Base-by-base conservation (phyloP, 306 rosid genomes). In the Luffa aegyptiaca region DNA sequence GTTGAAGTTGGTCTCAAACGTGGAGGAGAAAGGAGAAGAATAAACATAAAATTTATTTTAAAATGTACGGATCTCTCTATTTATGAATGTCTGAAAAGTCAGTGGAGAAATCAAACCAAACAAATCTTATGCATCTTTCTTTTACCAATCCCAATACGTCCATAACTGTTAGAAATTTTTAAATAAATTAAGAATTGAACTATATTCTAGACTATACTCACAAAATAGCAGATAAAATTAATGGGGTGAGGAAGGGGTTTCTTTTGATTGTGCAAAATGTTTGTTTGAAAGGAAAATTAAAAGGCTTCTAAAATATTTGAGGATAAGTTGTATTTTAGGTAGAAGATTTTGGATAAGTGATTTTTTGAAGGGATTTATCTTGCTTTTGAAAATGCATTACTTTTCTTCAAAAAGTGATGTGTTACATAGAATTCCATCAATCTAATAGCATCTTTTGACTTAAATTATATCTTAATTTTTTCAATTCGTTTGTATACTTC, bases 291-390 rank as follows among this genome's bases (percentile, higher is more conserved):
- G 2, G 2, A 0, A 11, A 48, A 18, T 4, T 4, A 72, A 78
- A 72, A 65, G 89, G 78, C 79, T 56, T 87, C 44, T 7, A 9
- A 35, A 3, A 5, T 3, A 35, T 66, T 37, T 80, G 68, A 83
- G 2, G 53, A 48, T 48, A 45, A 45, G 9, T 45, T 8, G 48
- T 45, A 45, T 6, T 39, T 39, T 39, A 39, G 0, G 4, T 39
- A 0, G 5, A 39, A 0, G 5, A 39, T 39, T 39, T 39, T 39
- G 5, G 42, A 39, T 39, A 39, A 39, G 5, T 3, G 5, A 39
- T 39, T 6, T 39, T 0, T 3, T 39, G 5, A 39, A 4, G 42
- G 5, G 42, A 3, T 39, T 39, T 39, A 39, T 39, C 5, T 39
- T 39, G 42, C 42, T 39, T 39, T 39, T 39, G 42, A 39, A 39